Conservation (phyloP, 2,329 filamentous ascomycete genomes). For the Cladobotryum mycophilum region DNA sequence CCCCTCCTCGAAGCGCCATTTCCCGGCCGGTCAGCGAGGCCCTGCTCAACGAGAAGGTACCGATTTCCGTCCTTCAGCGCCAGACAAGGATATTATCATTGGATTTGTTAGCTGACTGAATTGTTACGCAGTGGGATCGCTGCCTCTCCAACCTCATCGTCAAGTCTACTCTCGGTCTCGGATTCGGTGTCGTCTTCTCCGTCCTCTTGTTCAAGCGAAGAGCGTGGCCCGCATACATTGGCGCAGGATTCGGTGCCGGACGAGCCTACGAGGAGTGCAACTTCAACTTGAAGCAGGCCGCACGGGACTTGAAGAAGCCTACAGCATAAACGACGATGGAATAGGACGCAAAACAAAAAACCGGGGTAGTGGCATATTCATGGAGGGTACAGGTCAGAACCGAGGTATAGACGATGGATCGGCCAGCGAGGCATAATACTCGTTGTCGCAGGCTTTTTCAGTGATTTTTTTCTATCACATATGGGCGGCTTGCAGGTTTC, state of each 20-base stretch:
- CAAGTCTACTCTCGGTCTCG: constrained; percentile 90
- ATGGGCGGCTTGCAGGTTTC: constrained; percentile 16
- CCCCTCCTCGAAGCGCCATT: constrained; percentile 51
- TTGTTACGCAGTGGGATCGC: constrained; percentile 87
- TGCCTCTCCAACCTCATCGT: constrained; percentile 97
- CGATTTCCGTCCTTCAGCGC: constrained; percentile 7
- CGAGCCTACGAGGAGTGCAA: constrained; percentile 99
- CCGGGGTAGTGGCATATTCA: too few species aligned
- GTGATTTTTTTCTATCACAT: constrained; percentile 3
- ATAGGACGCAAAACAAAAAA: background rate
- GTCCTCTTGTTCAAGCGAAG: constrained; percentile 96
- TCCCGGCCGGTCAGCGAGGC: constrained; percentile 92
- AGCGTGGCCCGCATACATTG: constrained; percentile 94
- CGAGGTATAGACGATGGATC: constrained; percentile 13
- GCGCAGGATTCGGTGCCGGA: constrained; percentile 89
- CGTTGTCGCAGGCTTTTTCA: constrained; percentile 5
- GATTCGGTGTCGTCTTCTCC: constrained; percentile 97
- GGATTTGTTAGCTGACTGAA: constrained; percentile 15
- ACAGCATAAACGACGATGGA: constrained; percentile 27
- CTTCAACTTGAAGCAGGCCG: constrained; percentile 61
- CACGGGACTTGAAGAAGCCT: constrained; percentile 51
- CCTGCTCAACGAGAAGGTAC: constrained; percentile 97
- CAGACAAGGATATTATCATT: constrained; percentile 11
- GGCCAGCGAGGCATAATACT: constrained; percentile 14
- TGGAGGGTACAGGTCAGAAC: constrained; percentile 2